Evolutionary conservation across 2,329 filamentous ascomycete genomes (phyloP).

Genomic region (Colletotrichum falcatum): DNA sequence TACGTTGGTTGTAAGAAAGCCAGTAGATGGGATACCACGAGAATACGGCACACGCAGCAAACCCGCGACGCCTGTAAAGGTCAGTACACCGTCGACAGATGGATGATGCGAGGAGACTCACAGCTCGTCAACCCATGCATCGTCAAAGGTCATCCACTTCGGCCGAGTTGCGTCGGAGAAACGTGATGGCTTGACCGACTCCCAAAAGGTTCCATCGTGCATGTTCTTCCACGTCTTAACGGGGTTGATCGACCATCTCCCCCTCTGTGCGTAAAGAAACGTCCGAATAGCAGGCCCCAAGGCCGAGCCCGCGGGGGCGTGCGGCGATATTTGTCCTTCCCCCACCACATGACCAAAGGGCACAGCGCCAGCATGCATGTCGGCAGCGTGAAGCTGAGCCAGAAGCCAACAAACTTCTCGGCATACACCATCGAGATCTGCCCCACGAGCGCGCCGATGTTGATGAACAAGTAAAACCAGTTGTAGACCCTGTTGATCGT

Average conservation of each 20-base stretch:
- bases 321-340: slow-evolving; percentile 68
- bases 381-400: slow-evolving; percentile 76
- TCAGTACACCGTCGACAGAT: neutral
- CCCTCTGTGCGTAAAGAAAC: slow-evolving; percentile 72
- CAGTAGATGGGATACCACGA: slow-evolving; percentile 74
- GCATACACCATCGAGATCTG: slow-evolving; percentile 78
- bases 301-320: slow-evolving; percentile 75
- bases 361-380: slow-evolving; percentile 73
- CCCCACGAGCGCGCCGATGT: slow-evolving; percentile 73
- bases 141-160: slow-evolving; percentile 82
- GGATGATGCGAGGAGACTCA: slow-evolving; percentile 2
- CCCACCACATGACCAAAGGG: slow-evolving; percentile 71
- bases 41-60: slow-evolving; percentile 77
- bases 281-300: slow-evolving; percentile 73
- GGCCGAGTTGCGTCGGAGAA: slow-evolving; percentile 67
- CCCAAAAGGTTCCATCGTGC: slow-evolving; percentile 71
- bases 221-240: slow-evolving; percentile 68
- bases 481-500: slow-evolving; percentile 74
- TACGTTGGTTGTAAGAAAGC: slow-evolving; percentile 62
- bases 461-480: slow-evolving; percentile 80
- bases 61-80: slow-evolving; percentile 64
- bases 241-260: slow-evolving; percentile 77
- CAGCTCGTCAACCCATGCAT: slow-evolving; percentile 83
- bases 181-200: slow-evolving; percentile 75
- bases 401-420: slow-evolving; percentile 82